phyloP scores from a whole-genome alignment of 116 monocot genomes.

The Iris pallida region DNA sequence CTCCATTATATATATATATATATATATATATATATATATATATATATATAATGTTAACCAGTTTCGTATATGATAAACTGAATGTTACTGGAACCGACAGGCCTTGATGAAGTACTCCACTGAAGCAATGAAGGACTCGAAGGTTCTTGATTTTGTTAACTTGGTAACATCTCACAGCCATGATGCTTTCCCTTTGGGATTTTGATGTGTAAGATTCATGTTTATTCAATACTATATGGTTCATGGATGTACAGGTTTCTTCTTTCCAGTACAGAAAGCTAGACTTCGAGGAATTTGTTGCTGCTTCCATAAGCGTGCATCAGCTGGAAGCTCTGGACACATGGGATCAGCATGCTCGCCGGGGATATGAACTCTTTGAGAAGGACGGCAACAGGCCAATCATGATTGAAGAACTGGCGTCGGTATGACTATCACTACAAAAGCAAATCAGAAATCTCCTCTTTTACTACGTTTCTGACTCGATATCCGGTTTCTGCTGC shows the following conservation, averaged over 20 bases:
- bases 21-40: neutral
- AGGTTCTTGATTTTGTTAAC: slow-evolving; percentile 60
- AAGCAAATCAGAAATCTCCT: neutral
- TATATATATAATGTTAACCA: no score
- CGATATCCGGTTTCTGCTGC: neutral
- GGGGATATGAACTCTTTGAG: slow-evolving; percentile 39
- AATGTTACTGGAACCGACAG: slow-evolving; percentile 15
- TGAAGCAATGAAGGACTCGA: slow-evolving; percentile 77
- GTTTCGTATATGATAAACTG: neutral
- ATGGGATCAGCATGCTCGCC: slow-evolving; percentile 43
- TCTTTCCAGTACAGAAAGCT: slow-evolving; percentile 53
- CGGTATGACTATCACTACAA: no score
- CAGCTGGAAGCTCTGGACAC: slow-evolving; percentile 42
- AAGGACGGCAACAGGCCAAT: slow-evolving; percentile 46
- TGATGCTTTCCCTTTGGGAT: neutral
- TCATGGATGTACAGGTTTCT: slow-evolving; percentile 37
- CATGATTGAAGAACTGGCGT: slow-evolving; percentile 31
- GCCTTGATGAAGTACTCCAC: slow-evolving; percentile 60
- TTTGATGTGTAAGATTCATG: no score
- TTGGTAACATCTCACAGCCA: slow-evolving; percentile 20
- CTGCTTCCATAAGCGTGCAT: slow-evolving; percentile 35
- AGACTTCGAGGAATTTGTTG: slow-evolving; percentile 47
- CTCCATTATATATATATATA: neutral
- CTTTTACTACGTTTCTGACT: neutral
- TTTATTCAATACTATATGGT: neutral